Evolutionary conservation across 805 yeast species (phyloP).

Genomic region (Saccharomycopsis oosterbeekiorum): DNA sequence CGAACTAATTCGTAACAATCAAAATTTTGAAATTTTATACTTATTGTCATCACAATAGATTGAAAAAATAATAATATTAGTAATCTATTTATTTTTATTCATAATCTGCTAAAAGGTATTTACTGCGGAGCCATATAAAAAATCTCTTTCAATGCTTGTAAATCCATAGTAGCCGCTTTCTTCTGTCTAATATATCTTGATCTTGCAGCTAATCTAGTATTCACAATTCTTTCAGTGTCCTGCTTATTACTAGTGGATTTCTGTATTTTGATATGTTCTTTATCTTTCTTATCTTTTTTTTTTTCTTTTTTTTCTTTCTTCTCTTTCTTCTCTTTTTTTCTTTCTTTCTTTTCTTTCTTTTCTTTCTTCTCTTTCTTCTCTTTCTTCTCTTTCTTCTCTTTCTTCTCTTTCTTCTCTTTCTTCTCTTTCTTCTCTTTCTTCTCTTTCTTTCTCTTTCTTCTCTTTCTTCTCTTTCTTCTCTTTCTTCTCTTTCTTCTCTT

Average conservation of each 20-base stretch:
- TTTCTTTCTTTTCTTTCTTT: conserved; percentile 23
- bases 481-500: conserved; percentile 22
- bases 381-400: conserved; percentile 23
- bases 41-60: not conserved
- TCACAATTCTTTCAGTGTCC: conserved; percentile 27
- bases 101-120: too few species aligned
- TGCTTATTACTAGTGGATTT: conserved; percentile 17
- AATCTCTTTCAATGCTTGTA: conserved; percentile 82
- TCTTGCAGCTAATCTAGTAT: conserved; percentile 63
- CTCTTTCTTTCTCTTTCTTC: conserved; percentile 23
- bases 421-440: conserved; percentile 24
- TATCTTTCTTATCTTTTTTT: conserved; percentile 24
- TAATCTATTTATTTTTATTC: conserved; percentile 20
- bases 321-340: conserved; percentile 23
- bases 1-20: too few species aligned
- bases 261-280: conserved; percentile 24
- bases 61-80: not conserved
- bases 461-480: conserved; percentile 22
- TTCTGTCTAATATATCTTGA: conserved; percentile 85
- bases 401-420: conserved; percentile 26
- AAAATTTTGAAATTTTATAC: too few species aligned
- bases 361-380: conserved; percentile 23
- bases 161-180: conserved; percentile 84
- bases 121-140: conserved; percentile 60
- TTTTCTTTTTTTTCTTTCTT: conserved; percentile 24